Evolutionary conservation across 2,329 filamentous ascomycete species (phyloP).

Genomic region (Fusarium robinianum): DNA sequence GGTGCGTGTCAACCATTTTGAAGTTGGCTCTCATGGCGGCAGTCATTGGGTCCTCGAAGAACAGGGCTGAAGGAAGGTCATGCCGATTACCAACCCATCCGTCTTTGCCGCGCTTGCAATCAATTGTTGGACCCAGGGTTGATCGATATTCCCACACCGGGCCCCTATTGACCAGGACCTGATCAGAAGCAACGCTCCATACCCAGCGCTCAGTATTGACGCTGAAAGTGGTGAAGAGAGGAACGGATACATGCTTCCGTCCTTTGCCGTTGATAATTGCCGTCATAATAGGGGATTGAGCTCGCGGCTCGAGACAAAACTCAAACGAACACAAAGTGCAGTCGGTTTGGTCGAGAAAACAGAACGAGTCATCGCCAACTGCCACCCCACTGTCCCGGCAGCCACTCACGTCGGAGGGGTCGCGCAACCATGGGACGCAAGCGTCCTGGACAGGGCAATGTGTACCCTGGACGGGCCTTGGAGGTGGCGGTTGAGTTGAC

Average conservation of each 20-base stretch:
- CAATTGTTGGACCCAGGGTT: too few relatives aligned
- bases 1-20: too few relatives aligned
- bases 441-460: neutral
- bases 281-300: neutral
- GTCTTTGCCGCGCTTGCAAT: neutral
- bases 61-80: slow-evolving; percentile 25
- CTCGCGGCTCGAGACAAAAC: slow-evolving; percentile 3
- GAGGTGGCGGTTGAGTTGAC: slow-evolving; percentile 24
- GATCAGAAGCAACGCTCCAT: slow-evolving; percentile 5
- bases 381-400: slow-evolving; percentile 11
- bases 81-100: neutral
- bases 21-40: slow-evolving; percentile 11
- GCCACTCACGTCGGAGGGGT: slow-evolving; percentile 15
- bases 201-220: too few relatives aligned
- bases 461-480: slow-evolving; percentile 2
- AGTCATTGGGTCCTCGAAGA: slow-evolving; percentile 7
- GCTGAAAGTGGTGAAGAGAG: neutral
- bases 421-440: slow-evolving; percentile 21
- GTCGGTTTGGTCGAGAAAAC: slow-evolving; percentile 1
- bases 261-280: neutral
- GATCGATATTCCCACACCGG: too few relatives aligned
- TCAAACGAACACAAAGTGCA: neutral
- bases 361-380: slow-evolving; percentile 18
- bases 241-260: neutral
- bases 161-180: slow-evolving; percentile 3